phyloP scores from a whole-genome alignment of 768 basidiomycete genomes.

The Phylloporus scabripes region DNA sequence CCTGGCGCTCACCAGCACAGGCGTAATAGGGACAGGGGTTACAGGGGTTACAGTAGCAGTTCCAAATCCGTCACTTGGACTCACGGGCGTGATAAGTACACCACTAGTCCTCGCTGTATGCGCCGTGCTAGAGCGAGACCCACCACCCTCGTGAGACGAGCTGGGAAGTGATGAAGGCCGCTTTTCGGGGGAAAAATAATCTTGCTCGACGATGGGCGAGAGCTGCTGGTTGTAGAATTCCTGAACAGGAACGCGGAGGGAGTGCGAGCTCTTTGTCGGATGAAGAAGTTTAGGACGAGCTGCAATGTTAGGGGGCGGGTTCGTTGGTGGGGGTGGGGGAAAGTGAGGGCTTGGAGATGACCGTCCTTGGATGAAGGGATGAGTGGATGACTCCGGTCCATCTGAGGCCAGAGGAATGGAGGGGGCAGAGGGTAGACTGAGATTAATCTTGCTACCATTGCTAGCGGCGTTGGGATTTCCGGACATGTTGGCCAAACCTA shows the following conservation, averaged over 20 bases:
- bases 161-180: conserved; percentile 32
- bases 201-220: conserved; percentile 63
- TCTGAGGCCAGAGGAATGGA: not conserved
- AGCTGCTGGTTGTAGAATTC: conserved; percentile 38
- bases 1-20: conserved; percentile 18
- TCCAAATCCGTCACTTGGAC: conserved; percentile 15
- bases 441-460: conserved; percentile 6
- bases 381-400: conserved; percentile 11
- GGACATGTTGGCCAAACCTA: conserved; percentile 13
- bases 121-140: conserved; percentile 22
- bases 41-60: conserved; percentile 28
- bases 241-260: conserved; percentile 36
- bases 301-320: conserved; percentile 24
- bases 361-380: conserved; percentile 13
- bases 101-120: conserved; percentile 34
- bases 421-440: not conserved
- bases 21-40: conserved; percentile 24
- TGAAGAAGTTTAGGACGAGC: conserved; percentile 31
- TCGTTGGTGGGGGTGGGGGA: conserved; percentile 30
- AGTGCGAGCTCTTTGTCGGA: conserved; percentile 36
- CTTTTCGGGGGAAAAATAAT: conserved; percentile 52
- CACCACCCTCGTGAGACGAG: conserved; percentile 23
- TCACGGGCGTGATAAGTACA: conserved; percentile 24
- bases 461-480: conserved; percentile 5
- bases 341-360: conserved; percentile 30